These are phyloP conservation scores for Halophytophthora polymorphica DNA, from an alignment of 352 stramenopile species.

Conservation along the genomic window DNA sequence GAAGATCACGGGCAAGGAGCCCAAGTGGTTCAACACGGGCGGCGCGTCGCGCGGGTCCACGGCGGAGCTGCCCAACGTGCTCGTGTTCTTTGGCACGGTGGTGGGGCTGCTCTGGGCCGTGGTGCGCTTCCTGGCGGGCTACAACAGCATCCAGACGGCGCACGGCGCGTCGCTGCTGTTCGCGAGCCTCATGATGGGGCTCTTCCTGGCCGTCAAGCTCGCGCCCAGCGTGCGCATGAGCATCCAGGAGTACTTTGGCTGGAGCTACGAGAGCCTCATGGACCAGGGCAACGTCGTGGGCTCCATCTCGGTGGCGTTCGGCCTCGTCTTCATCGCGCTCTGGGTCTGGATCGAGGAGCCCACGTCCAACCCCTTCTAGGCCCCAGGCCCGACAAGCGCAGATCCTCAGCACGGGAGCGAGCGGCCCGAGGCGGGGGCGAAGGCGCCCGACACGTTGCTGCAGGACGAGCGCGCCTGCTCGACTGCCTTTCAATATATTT, in stretches of 20 bases:
- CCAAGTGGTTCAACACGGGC: conserved; percentile 79
- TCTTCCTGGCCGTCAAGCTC: conserved; percentile 80
- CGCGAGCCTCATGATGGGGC: conserved; percentile 75
- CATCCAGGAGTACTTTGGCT: conserved; percentile 88
- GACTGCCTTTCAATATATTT: conserved; percentile 47
- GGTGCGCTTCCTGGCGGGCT: conserved; percentile 75
- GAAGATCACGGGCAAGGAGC: conserved; percentile 81
- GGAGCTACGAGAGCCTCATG: conserved; percentile 82
- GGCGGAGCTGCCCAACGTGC: conserved; percentile 69
- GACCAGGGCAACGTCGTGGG: conserved; percentile 85
- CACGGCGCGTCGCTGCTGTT: conserved; percentile 74
- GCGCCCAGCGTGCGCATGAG: conserved; percentile 80
- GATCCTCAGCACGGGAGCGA: neutral
- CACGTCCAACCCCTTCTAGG: conserved; percentile 76
- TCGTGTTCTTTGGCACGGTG: conserved; percentile 70
- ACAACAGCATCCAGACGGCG: conserved; percentile 72
- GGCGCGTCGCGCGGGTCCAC: conserved; percentile 62
- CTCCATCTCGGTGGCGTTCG: conserved; percentile 65
- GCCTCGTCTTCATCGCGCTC: conserved; percentile 74
- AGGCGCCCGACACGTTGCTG: conserved; percentile 3
- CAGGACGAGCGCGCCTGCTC: conserved; percentile 5
- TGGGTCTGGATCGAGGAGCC: conserved; percentile 84
- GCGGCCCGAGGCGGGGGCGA: conserved; percentile 12
- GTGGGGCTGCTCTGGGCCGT: conserved; percentile 69
- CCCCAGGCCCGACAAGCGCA: conserved; percentile 1